Base-by-base conservation (phyloP, 2,329 filamentous ascomycete species). In the Stachybotrys elegans region DNA sequence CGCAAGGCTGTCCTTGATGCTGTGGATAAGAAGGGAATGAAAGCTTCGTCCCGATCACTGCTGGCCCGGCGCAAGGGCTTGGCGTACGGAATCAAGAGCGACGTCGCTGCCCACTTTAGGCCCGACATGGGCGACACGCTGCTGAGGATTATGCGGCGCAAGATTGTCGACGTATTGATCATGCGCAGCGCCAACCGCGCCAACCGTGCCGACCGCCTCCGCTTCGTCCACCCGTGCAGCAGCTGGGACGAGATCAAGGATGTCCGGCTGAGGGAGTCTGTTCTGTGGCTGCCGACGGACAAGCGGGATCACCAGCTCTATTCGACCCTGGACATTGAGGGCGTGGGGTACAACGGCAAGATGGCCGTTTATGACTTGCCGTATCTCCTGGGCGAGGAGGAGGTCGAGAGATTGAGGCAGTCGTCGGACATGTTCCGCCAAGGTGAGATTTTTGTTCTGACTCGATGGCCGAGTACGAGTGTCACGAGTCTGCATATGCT, bases 81-180 rank as follows among this genome's bases (percentile, higher is more conserved):
- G 52, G 51, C 56, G 4, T 35, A 49, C 11, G 31, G 42, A 2
- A 34, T 49, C 6, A 35, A 54, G 4, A 21, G 40, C 2, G 37
- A 41, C 11, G 40, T 40, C 22, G 42, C 51, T 7, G 40, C 62
- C 17, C n/a, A n/a, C n/a, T n/a, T n/a, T n/a, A 71, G 79, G 22
- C 32, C 62, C 5, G 78, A 82, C 50, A 85, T 84, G 79, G 67
- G 72, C 25, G 59, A 65, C 0, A 65, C 76, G 21, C 54, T 85
- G 0, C 61, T 83, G 4, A 58, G 67, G 6, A 61, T 74, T 46
- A 65, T 83, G 61, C 72, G 76, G 5, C 60, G 68, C 5, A 61
- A 68, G 2, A 65, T 75, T 16, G 61, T 69, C 2, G 67, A 75
- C 17, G 61, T 71, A 1, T 58, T 86, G 11, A 43, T 71, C 5